Percentiles rank a stretch among this genome's conserved stretches.
phyloP scores from a whole-genome alignment of 164 flowering plant species.

The Amborella trichopoda region DNA sequence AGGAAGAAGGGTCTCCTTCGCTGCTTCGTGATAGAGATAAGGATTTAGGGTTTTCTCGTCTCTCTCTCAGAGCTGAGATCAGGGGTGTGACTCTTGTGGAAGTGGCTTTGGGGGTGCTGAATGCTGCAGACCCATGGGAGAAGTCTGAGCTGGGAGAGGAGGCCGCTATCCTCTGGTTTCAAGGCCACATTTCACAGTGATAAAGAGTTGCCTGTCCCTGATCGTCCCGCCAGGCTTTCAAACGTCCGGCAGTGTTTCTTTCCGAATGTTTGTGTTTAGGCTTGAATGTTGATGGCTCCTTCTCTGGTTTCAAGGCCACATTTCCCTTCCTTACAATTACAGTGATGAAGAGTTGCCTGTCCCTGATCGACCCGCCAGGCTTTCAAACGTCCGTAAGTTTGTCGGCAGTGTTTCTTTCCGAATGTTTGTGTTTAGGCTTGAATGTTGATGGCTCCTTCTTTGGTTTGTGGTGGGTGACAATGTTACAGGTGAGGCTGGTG shows the following conservation, averaged over 20 bases:
- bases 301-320: constrained; percentile 66
- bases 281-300: too few relatives aligned
- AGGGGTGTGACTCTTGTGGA: constrained; percentile 44
- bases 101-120: constrained; percentile 59
- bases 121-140: constrained; percentile 70
- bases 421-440: too few relatives aligned
- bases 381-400: constrained; percentile 56
- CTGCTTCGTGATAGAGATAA: too few relatives aligned
- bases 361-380: constrained; percentile 84
- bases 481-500: constrained; percentile 77
- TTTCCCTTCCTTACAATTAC: constrained; percentile 36
- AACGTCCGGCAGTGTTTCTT: constrained; percentile 21
- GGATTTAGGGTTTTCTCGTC: too few relatives aligned
- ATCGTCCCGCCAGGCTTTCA: constrained; percentile 72
- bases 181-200: constrained; percentile 36
- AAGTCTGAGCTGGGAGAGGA: constrained; percentile 69
- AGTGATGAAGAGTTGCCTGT: constrained; percentile 35
- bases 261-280: too few relatives aligned
- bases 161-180: constrained; percentile 54
- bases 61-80: too few relatives aligned
- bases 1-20: too few relatives aligned
- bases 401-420: neutral
- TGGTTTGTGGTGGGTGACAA: too few relatives aligned
- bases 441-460: too few relatives aligned
- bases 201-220: constrained; percentile 49